Evolutionary conservation across 352 stramenopile genomes (phyloP).

Genomic region (Phytophthora megakarya): DNA sequence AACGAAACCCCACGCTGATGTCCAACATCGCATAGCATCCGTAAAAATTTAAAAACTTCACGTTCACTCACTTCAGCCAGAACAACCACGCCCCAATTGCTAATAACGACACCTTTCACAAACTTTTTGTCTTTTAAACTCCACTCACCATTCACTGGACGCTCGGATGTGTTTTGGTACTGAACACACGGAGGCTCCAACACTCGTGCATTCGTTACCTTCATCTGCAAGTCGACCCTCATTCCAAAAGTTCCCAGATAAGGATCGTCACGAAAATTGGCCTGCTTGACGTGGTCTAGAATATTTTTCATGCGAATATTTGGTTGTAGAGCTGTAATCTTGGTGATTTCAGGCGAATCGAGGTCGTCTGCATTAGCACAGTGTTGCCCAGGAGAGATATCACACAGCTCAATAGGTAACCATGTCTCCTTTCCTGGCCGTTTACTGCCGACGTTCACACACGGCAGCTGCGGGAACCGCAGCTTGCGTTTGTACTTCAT

Average conservation of each 20-base stretch:
- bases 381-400: constrained; percentile 58
- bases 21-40: constrained; percentile 28
- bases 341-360: constrained; percentile 76
- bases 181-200: constrained; percentile 51
- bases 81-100: constrained; percentile 56
- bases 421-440: constrained; percentile 41
- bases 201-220: constrained; percentile 42
- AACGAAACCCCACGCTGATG: constrained; percentile 37
- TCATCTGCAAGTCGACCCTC: constrained; percentile 43
- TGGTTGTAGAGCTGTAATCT: constrained; percentile 44
- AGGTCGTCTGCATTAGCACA: constrained; percentile 62
- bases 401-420: constrained; percentile 75
- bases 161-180: constrained; percentile 53
- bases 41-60: constrained; percentile 39
- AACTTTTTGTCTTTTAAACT: constrained; percentile 70
- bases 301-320: constrained; percentile 42
- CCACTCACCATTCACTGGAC: constrained; percentile 56
- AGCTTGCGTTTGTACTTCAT: constrained; percentile 32
- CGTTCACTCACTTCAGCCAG: constrained; percentile 20
- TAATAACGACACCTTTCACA: constrained; percentile 39
- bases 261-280: constrained; percentile 56
- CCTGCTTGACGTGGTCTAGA: constrained; percentile 47
- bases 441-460: constrained; percentile 60
- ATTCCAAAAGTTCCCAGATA: constrained; percentile 57
- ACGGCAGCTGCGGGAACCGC: constrained; percentile 54